Base-by-base conservation (phyloP, 331 rosid genomes). In the Stylosanthes scabra region DNA sequence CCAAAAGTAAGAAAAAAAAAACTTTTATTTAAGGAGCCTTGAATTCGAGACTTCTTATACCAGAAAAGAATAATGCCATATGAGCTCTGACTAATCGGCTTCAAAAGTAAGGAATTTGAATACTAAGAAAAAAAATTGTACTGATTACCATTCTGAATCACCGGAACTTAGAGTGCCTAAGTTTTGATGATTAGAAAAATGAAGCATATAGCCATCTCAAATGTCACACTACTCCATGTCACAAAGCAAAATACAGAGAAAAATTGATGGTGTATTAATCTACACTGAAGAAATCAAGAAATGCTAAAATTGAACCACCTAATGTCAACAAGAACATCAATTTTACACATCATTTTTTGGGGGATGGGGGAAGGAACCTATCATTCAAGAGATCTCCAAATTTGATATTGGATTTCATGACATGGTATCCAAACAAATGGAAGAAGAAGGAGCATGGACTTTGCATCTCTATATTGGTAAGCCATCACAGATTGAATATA, bases 201-300 rank as follows among this genome's bases (percentile, higher is more conserved):
- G 3, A 72, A 64, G 31, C 74, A 68, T 58, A 63, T 54, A 47
- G 56, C 52, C 81, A 74, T 16, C 56, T 61, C 56, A 27, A 74
- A 46, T 47, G 50, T 66, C 80, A 78, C 82, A 75, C 67, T 49
- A 80, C 75, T 62, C 62, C 70, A 75, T 74, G 70, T 74, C 79
- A 80, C 66, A 82, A 78, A 3, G 72, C 80, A 83, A 72, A 70
- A 71, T 73, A 81, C 78, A 76, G 70, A 73, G 67, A 77, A 71
- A 77, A 80, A 60, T 75, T 75, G 5, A 84, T 45, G 84, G 75
- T 77, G 75, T 77, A 81, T 59, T 73, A 77, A 81, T 83, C 91
- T 89, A 79, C 91, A 84, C 65, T 66, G 3, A 74, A 83, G 62
- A 78, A 80, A 86, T 86, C 55, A 80, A 69, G 77, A 66, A 59